Base-by-base conservation (phyloP, 352 stramenopile genomes). In the Phytophthora sp. region DNA sequence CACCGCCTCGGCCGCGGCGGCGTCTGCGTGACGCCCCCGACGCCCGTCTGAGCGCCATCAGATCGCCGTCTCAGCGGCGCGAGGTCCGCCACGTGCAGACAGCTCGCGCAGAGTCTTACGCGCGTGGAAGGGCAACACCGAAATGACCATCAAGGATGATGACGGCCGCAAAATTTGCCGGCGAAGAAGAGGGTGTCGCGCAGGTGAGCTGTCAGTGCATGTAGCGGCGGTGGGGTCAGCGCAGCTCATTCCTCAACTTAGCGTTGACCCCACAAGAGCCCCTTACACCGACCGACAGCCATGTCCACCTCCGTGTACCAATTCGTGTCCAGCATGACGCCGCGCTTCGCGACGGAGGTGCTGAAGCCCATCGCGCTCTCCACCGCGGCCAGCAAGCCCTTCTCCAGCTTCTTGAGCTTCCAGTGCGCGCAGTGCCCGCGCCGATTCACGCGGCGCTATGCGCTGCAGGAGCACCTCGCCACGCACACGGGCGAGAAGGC, bases 401-500 rank as follows among this genome's bases (percentile, higher is more conserved):
- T 57, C 28, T 5, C 42, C 7, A 30, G 32, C 3, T 35, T 52
- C 31, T 57, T 67, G 20, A 43, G 21, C 21, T 78, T 72, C 60
- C 41, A 72, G 56, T 84, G 75, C 55, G 57, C 55, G 21, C 60
- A 79, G 54, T 82, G 75, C n/a, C 42, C 62, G 34, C 62, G 54
- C 18, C 43, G 55, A 10, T 73, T 79, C 54, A 55, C 52, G 12
- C 74, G 75, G 13, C 69, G 66, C 21, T 85, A 67, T 30, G 68
- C 77, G 26, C 66, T 84, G 28, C 69, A 79, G 31, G 70, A 80
- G 42, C 77, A 87, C 41, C 48, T 77, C 28, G 69, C 75, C 62
- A 79, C 62, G 1, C 75, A 87, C 55, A 75, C 74, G 15, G 72
- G 72, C 31, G 77, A 82, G 49, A 87, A 82, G 38, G 53, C 76